Percentiles rank a stretch among this genome's conserved stretches.
phyloP scores from a whole-genome alignment of 108 stramenopile genomes.

The Schizochytrium sp. region DNA sequence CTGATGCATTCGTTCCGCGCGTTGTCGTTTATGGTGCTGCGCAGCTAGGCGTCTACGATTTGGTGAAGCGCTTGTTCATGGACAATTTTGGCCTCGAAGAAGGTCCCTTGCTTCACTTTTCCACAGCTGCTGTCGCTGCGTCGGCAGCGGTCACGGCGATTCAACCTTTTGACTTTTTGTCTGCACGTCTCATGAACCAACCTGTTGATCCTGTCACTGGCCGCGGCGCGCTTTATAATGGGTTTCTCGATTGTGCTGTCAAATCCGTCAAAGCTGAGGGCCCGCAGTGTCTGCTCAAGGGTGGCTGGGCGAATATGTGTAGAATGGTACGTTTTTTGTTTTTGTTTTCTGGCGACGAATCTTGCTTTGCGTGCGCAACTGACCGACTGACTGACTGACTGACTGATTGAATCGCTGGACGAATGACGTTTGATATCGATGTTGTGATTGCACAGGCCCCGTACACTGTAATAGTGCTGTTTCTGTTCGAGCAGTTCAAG shows the following conservation, averaged over 20 bases:
- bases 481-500: conserved; percentile 8
- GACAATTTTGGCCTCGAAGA: background rate
- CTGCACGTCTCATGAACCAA: background rate
- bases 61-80: background rate
- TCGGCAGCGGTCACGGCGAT: background rate
- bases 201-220: background rate
- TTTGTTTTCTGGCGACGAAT: background rate
- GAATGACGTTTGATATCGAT: background rate
- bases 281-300: background rate
- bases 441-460: background rate
- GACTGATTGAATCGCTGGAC: background rate
- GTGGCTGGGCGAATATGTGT: background rate
- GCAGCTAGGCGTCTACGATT: conserved; percentile 2
- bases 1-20: background rate
- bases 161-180: background rate
- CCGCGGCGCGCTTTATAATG: background rate
- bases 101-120: background rate
- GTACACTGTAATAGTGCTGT: background rate
- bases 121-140: background rate
- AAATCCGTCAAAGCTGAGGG: background rate
- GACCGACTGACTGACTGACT: background rate
- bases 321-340: background rate
- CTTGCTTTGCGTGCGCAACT: background rate
- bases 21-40: conserved; percentile 1
- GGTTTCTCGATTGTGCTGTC: background rate